A percentile compares a stretch with the other conserved stretches of the same genome.
These are phyloP conservation scores for Talaromyces ruber DNA, from an alignment of 495 filamentous ascomycete genomes.

Conservation along the genomic window DNA sequence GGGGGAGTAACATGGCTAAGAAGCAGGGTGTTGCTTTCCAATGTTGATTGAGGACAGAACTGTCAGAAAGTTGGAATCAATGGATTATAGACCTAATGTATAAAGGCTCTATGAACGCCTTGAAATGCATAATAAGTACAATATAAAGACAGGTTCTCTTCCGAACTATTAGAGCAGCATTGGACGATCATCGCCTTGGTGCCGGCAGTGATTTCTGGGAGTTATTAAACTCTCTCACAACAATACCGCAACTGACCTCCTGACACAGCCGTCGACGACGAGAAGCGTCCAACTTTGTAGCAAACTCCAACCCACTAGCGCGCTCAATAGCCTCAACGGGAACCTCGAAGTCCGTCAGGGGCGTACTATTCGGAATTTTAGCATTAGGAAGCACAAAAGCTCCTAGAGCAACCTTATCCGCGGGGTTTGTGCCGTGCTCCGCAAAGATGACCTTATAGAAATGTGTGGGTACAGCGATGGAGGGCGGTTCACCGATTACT, in stretches of 20 bases:
- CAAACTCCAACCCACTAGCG: constrained; percentile 87
- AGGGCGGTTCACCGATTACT: constrained; percentile 91
- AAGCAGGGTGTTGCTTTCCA: constrained; percentile 78
- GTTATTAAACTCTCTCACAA: constrained; percentile 68
- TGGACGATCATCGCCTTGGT: not conserved
- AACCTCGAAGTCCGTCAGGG: constrained; percentile 84
- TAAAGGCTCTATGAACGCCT: constrained; percentile 1
- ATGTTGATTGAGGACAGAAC: constrained; percentile 41
- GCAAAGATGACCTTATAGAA: constrained; percentile 99
- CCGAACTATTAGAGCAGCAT: not conserved
- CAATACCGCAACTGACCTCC: constrained; percentile 70
- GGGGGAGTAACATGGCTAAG: constrained; percentile 73
- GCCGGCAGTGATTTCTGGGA: constrained; percentile 18
- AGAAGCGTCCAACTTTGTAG: constrained; percentile 59
- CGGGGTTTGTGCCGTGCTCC: constrained; percentile 57
- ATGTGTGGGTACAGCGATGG: constrained; percentile 92
- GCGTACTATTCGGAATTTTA: constrained; percentile 76
- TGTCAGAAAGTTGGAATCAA: too few species aligned
- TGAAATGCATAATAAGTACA: not conserved
- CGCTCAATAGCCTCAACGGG: constrained; percentile 86
- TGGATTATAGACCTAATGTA: not conserved
- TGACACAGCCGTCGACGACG: constrained; percentile 75
- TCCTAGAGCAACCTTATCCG: constrained; percentile 74
- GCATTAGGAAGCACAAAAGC: constrained; percentile 96
- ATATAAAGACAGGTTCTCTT: not conserved